These are phyloP conservation scores for Solanum dulcamara DNA, from an alignment of 257 asterid genomes.

Conservation along the genomic window DNA sequence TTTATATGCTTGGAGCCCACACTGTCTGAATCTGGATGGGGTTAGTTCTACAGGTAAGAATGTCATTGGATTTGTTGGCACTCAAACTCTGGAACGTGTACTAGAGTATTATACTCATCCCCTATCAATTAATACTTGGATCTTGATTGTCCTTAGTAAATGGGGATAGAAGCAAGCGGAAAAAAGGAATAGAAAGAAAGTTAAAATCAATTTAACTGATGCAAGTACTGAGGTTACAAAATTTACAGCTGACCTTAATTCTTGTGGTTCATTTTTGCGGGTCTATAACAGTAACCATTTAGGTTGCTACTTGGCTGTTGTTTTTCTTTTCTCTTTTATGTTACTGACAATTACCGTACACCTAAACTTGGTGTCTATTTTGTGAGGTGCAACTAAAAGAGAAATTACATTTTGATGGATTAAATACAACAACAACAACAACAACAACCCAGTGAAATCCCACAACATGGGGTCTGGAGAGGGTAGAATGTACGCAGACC, in stretches of 20 bases:
- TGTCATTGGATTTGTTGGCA: not conserved
- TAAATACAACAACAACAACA: too few relatives aligned
- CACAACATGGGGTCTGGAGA: too few relatives aligned
- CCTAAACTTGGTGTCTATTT: not conserved
- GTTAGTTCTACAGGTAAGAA: constrained; percentile 48
- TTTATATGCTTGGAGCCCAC: constrained; percentile 79
- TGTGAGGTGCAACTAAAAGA: not conserved
- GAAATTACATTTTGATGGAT: not conserved
- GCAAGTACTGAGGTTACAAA: not conserved
- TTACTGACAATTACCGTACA: not conserved
- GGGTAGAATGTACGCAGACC: too few relatives aligned
- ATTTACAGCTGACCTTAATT: not conserved
- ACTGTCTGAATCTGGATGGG: constrained; percentile 51
- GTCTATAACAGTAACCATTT: not conserved
- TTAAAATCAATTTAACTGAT: not conserved
- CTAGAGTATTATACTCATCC: not conserved
- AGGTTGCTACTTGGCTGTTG: not conserved
- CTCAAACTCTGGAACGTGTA: not conserved
- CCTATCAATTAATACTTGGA: not conserved
- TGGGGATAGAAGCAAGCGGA: not conserved
- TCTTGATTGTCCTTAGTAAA: not conserved
- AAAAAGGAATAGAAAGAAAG: not conserved
- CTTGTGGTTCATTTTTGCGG: not conserved
- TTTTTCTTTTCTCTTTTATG: not conserved
- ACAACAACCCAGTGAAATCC: too few relatives aligned